These are phyloP conservation scores for Boletus rubroflammeus DNA, from an alignment of 768 basidiomycete genomes.

Conservation along the genomic window DNA sequence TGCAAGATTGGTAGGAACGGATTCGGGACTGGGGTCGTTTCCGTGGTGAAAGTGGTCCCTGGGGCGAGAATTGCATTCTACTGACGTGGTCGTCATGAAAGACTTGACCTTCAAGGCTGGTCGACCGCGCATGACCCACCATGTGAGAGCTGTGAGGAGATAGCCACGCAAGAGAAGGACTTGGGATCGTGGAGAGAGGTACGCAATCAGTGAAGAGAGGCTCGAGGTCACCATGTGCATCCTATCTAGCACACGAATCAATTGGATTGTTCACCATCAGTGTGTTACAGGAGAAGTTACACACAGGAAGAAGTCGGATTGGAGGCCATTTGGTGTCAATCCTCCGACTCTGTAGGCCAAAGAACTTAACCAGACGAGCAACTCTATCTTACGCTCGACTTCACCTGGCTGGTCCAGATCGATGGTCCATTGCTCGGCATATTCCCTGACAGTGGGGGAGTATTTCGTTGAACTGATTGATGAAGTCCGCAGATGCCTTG, in stretches of 20 bases:
- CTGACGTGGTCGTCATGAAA: constrained; percentile 28
- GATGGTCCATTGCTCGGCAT: constrained; percentile 42
- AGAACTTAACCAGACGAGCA: constrained; percentile 53
- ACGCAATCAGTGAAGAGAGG: constrained; percentile 20
- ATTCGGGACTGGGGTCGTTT: constrained; percentile 24
- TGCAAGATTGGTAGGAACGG: constrained; percentile 40
- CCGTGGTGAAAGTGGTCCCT: constrained; percentile 4
- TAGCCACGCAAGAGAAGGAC: constrained; percentile 29
- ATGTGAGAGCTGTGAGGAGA: constrained; percentile 20
- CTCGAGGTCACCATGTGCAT: constrained; percentile 31
- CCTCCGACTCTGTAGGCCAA: constrained; percentile 58
- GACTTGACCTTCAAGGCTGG: constrained; percentile 29
- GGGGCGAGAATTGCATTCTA: neutral
- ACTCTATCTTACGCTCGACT: constrained; percentile 55
- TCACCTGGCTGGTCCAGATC: constrained; percentile 34
- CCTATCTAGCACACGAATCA: constrained; percentile 7
- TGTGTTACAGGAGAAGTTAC: neutral
- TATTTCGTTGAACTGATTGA: constrained; percentile 13
- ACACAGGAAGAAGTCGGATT: constrained; percentile 49
- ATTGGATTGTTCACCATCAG: neutral
- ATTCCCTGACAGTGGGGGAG: constrained; percentile 1
- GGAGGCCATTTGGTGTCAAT: constrained; percentile 47
- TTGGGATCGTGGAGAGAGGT: constrained; percentile 15
- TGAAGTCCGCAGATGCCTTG: constrained; percentile 14
- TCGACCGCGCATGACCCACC: constrained; percentile 33